These are phyloP conservation scores for Didymella lethalis DNA, from an alignment of 2,329 filamentous ascomycete genomes.

Conservation along the genomic window DNA sequence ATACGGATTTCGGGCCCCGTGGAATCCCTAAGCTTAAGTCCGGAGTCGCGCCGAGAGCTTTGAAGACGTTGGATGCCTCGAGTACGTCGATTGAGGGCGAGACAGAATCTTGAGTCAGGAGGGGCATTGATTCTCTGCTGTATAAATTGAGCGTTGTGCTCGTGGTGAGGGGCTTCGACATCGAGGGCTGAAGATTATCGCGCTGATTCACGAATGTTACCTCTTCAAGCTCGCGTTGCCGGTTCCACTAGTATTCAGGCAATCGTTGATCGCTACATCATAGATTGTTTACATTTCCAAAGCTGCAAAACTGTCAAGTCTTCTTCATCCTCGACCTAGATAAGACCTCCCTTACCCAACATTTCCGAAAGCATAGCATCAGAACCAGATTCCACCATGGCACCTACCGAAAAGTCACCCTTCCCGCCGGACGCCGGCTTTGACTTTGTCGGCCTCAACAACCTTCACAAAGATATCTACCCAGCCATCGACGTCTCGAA, in stretches of 20 bases:
- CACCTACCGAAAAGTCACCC: neutral
- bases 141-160: neutral
- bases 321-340: neutral
- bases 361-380: neutral
- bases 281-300: neutral
- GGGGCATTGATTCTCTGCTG: neutral
- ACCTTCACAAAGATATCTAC: constrained; percentile 61
- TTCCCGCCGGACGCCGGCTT: constrained; percentile 22
- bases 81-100: neutral
- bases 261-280: neutral
- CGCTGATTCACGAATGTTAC: neutral
- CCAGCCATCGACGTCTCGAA: constrained; percentile 57
- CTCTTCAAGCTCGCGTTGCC: neutral
- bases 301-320: neutral
- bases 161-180: neutral
- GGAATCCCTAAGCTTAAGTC: neutral
- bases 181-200: neutral
- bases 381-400: neutral
- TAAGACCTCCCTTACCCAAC: neutral
- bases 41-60: constrained; percentile 1
- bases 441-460: constrained; percentile 28
- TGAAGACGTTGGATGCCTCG: neutral
- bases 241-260: neutral
- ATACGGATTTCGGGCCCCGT: neutral
- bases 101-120: neutral